A percentile compares a stretch with the other conserved stretches of the same genome.
Conservation (phyloP, 2,329 filamentous ascomycete species). For the Meredithiella fracta region DNA sequence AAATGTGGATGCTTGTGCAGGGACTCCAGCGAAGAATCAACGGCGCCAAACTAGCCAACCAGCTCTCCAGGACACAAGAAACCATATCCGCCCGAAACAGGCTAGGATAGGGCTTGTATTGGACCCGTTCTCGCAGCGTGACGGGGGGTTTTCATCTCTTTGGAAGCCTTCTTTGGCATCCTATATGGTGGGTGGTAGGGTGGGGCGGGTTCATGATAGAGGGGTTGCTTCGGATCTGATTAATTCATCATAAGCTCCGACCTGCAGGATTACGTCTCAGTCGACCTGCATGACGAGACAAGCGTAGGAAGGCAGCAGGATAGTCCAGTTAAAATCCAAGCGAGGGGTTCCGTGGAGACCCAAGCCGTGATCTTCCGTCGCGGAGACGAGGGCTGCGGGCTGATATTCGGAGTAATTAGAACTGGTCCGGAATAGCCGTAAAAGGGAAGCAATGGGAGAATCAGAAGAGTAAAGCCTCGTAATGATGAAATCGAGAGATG, state of each 20-base stretch:
- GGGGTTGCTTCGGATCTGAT: not conserved
- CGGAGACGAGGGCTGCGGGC: no score
- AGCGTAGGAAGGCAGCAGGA: not conserved
- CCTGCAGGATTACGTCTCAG: not conserved
- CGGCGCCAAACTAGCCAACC: not conserved
- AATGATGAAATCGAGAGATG: no score
- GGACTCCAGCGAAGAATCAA: not conserved
- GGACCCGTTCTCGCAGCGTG: not conserved
- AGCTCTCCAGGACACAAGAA: not conserved
- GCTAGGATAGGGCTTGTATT: not conserved
- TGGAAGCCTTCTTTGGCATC: not conserved
- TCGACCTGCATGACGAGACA: not conserved
- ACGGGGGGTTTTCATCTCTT: not conserved
- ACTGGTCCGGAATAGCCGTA: no score
- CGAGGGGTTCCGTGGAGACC: no score
- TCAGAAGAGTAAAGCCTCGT: no score
- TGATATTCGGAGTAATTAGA: no score
- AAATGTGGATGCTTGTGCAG: constrained; percentile 2
- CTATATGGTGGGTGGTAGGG: not conserved
- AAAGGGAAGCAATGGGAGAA: no score
- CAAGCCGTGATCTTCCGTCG: not conserved
- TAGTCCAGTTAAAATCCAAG: not conserved
- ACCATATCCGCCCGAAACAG: not conserved
- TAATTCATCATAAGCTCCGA: not conserved
- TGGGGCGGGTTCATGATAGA: not conserved